Conservation (phyloP, 495 filamentous ascomycete species). For the Penicillium mononematosum region DNA sequence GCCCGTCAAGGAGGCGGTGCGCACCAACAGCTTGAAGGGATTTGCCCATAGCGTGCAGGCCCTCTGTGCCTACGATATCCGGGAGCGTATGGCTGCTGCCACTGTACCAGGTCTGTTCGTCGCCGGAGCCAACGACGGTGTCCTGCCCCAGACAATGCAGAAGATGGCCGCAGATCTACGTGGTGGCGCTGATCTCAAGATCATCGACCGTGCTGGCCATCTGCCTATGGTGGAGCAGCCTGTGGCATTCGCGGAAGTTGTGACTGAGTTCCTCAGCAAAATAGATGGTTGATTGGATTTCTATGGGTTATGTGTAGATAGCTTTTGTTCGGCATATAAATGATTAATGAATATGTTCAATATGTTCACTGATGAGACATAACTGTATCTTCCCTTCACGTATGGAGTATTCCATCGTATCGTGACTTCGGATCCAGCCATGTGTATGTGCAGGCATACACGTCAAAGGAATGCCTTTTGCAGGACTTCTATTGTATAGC, state of each 20-base stretch:
- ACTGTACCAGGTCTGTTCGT: constrained; percentile 63
- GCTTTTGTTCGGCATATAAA: not conserved
- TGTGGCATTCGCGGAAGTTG: constrained; percentile 59
- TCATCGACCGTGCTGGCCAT: constrained; percentile 69
- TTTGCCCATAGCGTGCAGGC: constrained; percentile 69
- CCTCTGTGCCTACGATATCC: constrained; percentile 74
- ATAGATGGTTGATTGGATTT: constrained; percentile 24
- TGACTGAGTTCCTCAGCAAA: constrained; percentile 52
- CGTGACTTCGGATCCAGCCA: not conserved
- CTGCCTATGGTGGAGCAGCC: constrained; percentile 82
- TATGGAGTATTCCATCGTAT: not conserved
- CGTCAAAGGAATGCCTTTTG: not conserved
- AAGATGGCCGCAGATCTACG: constrained; percentile 62
- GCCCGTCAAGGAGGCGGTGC: constrained; percentile 59
- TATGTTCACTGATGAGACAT: not conserved
- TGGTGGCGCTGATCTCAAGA: constrained; percentile 52
- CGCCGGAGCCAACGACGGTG: constrained; percentile 70
- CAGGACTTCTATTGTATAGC: not conserved
- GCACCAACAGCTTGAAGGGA: constrained; percentile 62
- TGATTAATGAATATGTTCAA: not conserved
- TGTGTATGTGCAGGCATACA: not conserved
- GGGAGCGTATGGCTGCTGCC: constrained; percentile 56
- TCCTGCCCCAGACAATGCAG: constrained; percentile 72
- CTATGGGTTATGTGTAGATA: constrained; percentile 3
- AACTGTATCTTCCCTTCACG: not conserved